phyloP scores from a whole-genome alignment of 106 monocot genomes.

The Dioscorea dumetorum region DNA sequence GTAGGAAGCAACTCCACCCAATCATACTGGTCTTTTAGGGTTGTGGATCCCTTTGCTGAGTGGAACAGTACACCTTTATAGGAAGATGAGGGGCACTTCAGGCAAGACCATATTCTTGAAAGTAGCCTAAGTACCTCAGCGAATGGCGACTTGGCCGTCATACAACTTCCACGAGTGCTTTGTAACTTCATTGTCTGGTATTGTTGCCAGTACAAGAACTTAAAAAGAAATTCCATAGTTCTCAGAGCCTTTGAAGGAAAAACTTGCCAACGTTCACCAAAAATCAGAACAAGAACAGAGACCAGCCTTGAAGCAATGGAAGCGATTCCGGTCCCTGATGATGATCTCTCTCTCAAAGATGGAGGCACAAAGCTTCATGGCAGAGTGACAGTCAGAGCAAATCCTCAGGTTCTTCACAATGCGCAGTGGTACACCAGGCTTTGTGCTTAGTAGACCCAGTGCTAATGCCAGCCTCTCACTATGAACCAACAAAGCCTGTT shows the following conservation, averaged over 20 bases:
- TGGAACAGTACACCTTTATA: too few species aligned
- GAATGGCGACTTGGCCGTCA: too few species aligned
- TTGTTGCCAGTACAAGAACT: too few species aligned
- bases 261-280: slow-evolving; percentile 22
- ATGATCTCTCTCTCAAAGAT: slow-evolving; percentile 47
- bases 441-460: slow-evolving; percentile 46
- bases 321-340: slow-evolving; percentile 59
- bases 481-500: slow-evolving; percentile 40
- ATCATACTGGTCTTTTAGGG: too few species aligned
- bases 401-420: slow-evolving; percentile 70
- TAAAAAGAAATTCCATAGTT: background rate
- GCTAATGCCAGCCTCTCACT: slow-evolving; percentile 63
- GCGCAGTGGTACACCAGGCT: slow-evolving; percentile 24
- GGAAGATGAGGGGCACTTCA: too few species aligned
- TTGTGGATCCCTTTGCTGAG: too few species aligned
- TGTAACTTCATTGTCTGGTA: background rate
- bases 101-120: background rate
- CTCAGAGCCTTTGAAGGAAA: background rate
- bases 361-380: slow-evolving; percentile 41
- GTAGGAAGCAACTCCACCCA: too few species aligned
- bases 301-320: slow-evolving; percentile 56
- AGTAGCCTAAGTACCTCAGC: background rate
- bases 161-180: background rate
- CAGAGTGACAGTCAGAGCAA: slow-evolving; percentile 48
- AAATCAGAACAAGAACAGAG: slow-evolving; percentile 61